Percentiles rank a stretch among this genome's conserved stretches.
These are phyloP conservation scores for Oryza officinalis DNA, from an alignment of 176 grass and related monocot genomes.

Conservation along the genomic window DNA sequence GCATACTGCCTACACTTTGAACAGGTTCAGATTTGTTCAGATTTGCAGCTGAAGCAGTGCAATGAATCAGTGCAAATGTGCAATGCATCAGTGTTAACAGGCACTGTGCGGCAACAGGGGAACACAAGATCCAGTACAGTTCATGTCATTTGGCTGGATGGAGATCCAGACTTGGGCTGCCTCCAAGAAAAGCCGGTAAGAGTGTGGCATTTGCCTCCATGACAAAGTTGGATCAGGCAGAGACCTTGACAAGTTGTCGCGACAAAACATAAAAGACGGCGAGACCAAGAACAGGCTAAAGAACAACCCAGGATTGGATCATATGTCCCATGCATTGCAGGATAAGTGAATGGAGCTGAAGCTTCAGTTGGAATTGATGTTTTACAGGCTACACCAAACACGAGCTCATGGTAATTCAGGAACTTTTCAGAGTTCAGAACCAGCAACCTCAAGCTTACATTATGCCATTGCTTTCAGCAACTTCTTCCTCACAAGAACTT, in stretches of 20 bases:
- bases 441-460: constrained; percentile 31
- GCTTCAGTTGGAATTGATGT: constrained; percentile 15
- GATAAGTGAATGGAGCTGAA: constrained; percentile 4
- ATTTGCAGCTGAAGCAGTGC: constrained; percentile 16
- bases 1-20: not conserved
- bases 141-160: constrained; percentile 30
- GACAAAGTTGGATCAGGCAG: constrained; percentile 32
- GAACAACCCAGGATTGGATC: constrained; percentile 35
- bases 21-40: constrained; percentile 7
- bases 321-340: constrained; percentile 24
- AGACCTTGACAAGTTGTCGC: constrained; percentile 46
- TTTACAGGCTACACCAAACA: constrained; percentile 43
- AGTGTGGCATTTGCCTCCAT: constrained; percentile 2
- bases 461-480: constrained; percentile 37
- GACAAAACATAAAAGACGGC: not conserved
- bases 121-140: constrained; percentile 27
- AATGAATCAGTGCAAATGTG: constrained; percentile 11
- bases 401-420: constrained; percentile 38
- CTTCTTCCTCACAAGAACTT: constrained; percentile 24
- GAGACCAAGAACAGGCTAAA: constrained; percentile 42
- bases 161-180: constrained; percentile 19
- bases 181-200: constrained; percentile 41
- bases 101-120: constrained; percentile 11
- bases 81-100: constrained; percentile 33
- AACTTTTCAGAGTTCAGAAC: constrained; percentile 6